A percentile compares a stretch with the other conserved stretches of the same genome.
Conservation (phyloP, 2,329 filamentous ascomycete species). For the Tolypocladium pustulatum region DNA sequence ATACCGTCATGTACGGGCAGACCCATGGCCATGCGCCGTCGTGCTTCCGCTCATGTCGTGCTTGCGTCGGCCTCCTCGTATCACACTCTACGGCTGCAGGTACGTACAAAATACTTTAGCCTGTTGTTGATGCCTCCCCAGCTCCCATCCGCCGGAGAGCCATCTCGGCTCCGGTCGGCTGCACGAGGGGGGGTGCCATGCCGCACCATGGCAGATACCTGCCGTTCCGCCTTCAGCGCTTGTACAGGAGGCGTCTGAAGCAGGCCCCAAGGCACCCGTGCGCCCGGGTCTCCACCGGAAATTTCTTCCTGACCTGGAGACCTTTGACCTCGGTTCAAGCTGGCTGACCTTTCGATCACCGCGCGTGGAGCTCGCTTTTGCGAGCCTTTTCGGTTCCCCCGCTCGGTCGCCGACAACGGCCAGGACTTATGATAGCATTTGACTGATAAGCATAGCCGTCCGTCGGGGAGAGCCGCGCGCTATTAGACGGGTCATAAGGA, state of each 20-base stretch:
- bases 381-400: not conserved
- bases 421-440: not conserved
- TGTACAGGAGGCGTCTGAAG: not conserved
- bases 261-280: not conserved
- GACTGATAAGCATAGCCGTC: too few species aligned
- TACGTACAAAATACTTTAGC: not conserved
- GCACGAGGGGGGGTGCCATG: not conserved
- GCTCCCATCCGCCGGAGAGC: slow-evolving; percentile 2
- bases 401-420: not conserved
- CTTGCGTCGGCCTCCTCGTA: not conserved
- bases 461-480: too few species aligned
- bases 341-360: not conserved
- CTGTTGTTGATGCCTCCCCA: not conserved
- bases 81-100: not conserved
- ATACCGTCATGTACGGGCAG: not conserved
- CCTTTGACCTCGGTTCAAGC: not conserved
- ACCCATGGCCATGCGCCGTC: not conserved
- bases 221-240: not conserved
- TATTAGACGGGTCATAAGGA: too few species aligned
- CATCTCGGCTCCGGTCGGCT: slow-evolving; percentile 7
- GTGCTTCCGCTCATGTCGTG: not conserved
- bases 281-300: not conserved
- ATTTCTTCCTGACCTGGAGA: not conserved
- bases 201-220: not conserved
- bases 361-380: not conserved